Conservation (phyloP, 768 basidiomycete genomes). For the Naematelia aurantialba region DNA sequence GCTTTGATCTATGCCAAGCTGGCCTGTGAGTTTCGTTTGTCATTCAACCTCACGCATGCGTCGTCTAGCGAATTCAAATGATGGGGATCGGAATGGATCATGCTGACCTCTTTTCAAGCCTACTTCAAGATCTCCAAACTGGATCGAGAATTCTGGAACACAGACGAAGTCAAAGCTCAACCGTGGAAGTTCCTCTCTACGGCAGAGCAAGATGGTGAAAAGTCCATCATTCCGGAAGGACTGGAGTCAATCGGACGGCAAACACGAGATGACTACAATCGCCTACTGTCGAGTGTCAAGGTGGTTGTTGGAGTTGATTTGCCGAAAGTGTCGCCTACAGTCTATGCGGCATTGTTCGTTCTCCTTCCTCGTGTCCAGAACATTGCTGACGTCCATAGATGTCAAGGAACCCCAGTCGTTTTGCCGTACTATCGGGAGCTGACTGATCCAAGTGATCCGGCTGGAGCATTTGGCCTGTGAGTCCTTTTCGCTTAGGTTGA, state of each 20-base stretch:
- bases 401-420: conserved; percentile 47
- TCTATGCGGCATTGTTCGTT: conserved; percentile 47
- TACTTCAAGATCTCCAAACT: neutral
- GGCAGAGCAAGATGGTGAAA: neutral
- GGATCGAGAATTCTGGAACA: neutral
- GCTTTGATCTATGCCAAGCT: neutral
- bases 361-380: neutral
- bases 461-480: neutral
- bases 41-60: too few species aligned
- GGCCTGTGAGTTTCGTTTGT: neutral
- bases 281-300: conserved; percentile 34
- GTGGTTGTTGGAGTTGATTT: conserved; percentile 44
- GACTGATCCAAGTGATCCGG: neutral
- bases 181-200: neutral
- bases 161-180: neutral
- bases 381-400: conserved; percentile 11
- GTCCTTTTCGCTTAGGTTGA: neutral
- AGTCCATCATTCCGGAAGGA: conserved; percentile 32
- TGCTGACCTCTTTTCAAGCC: neutral
- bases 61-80: too few species aligned
- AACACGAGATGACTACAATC: conserved; percentile 30
- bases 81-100: too few species aligned
- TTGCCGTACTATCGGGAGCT: conserved; percentile 28
- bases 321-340: conserved; percentile 43
- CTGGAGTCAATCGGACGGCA: conserved; percentile 30